Conservation (phyloP, 2,329 filamentous ascomycete genomes). For the Fusarium sp. region DNA sequence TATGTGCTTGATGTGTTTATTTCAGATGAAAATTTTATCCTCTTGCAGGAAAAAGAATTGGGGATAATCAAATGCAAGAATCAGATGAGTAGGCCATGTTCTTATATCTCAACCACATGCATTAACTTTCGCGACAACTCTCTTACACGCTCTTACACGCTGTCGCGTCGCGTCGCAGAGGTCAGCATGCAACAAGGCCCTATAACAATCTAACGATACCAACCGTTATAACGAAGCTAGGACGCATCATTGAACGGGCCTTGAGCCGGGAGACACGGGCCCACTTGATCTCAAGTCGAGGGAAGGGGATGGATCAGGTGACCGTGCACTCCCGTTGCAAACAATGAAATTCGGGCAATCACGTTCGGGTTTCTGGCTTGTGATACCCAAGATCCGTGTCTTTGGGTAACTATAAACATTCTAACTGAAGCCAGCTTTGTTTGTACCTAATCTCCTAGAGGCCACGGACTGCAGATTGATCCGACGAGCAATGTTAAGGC, state of each 20-base stretch:
- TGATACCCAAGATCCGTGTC: slow-evolving; percentile 6
- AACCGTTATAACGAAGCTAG: slow-evolving; percentile 10
- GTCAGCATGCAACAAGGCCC: slow-evolving; percentile 5
- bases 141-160: slow-evolving; percentile 21
- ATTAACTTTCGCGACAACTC: slow-evolving; percentile 21
- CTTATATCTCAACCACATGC: slow-evolving; percentile 15
- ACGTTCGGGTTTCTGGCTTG: slow-evolving; percentile 12
- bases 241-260: slow-evolving; percentile 32
- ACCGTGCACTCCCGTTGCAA: slow-evolving; percentile 22
- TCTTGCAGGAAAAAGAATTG: not conserved
- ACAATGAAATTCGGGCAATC: slow-evolving; percentile 18
- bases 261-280: slow-evolving; percentile 16
- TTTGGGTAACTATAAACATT: not conserved
- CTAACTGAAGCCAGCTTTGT: slow-evolving; percentile 1
- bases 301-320: slow-evolving; percentile 26
- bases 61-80: too few species aligned
- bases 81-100: not conserved
- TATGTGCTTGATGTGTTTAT: not conserved
- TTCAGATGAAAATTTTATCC: not conserved
- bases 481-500: slow-evolving; percentile 34
- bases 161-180: slow-evolving; percentile 29
- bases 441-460: slow-evolving; percentile 17
- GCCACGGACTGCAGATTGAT: slow-evolving; percentile 27
- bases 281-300: slow-evolving; percentile 28
- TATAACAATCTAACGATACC: slow-evolving; percentile 1